Evolutionary conservation across 202 grass and related monocot species (phyloP), one percentile per base, ranked within the genome.

Genomic region (Digitaria exilis): DNA sequence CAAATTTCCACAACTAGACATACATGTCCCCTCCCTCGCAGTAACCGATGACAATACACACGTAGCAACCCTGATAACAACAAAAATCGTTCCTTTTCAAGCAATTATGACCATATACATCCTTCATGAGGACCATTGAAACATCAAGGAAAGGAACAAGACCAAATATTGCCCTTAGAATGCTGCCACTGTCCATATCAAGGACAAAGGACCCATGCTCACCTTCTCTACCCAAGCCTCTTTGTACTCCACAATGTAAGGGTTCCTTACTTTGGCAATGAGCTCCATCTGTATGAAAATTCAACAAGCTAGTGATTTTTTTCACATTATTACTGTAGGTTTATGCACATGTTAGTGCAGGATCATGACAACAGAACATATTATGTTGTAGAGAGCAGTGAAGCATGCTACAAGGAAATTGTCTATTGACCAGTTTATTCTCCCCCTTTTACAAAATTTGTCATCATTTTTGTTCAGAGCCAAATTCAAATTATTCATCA

Each of bases 161-260:
- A 76, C 29, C 2, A 50, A 43, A 67, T 45, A 69, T 62, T 84
- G 76, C 43, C 77, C 11, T 60, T 48, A 18, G 86, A 50, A 60
- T 65, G 58, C 81, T n/a, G n/a, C n/a, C n/a, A n/a, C n/a, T n/a
- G 78, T 84, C 59, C 10, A 25, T 75, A 80, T 52, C 16, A 77
- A 56, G 29, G 54, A 56, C 30, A 50, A 15, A 39, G 35, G 71
- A 43, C 64, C 65, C 65, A 77, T 69, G 30, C 89, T 80, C 82
- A 97, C 95, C 90, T 98, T 98, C 84, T 98, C 95, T 37, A 95
- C 95, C 92, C 95, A 98, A 59, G 95, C 90, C 71, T 98, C 95
- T 87, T 90, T 98, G 76, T 98, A 98, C 37, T 98, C 89, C 82
- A 98, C 95, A 81, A 98, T 98, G 80, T 93, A 98, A 83, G 95